These are phyloP conservation scores for Cordyceps javanica DNA, from an alignment of 2,329 filamentous ascomycete genomes.

Conservation along the genomic window DNA sequence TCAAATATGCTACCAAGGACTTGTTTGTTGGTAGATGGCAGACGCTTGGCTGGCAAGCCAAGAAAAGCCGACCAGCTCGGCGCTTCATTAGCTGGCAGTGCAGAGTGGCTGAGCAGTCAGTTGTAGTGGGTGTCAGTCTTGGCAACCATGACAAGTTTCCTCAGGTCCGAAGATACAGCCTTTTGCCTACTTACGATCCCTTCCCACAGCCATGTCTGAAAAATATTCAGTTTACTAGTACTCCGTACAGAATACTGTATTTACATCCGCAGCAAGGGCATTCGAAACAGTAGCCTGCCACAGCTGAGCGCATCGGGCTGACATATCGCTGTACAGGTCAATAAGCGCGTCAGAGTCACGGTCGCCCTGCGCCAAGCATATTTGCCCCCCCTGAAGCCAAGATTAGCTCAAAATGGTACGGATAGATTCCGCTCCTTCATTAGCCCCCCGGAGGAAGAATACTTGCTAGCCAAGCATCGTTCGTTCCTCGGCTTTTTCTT, in stretches of 20 bases:
- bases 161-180: background rate
- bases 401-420: constrained; percentile 3
- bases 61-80: constrained; percentile 4
- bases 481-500: too few species aligned
- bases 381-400: constrained; percentile 5
- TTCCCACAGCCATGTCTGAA: background rate
- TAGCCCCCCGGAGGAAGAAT: background rate
- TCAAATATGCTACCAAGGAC: background rate
- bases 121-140: constrained; percentile 1
- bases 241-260: background rate
- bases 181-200: too few species aligned
- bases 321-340: background rate
- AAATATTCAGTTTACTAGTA: too few species aligned
- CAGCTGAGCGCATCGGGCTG: background rate
- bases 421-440: background rate
- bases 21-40: too few species aligned
- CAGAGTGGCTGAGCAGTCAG: constrained; percentile 1
- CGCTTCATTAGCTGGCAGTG: background rate
- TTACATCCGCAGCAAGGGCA: background rate
- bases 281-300: background rate
- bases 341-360: background rate
- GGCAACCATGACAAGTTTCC: background rate
- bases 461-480: background rate
- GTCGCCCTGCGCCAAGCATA: background rate
- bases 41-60: background rate